phyloP scores from a whole-genome alignment of 768 basidiomycete genomes.

The Hypsizygus marmoreus region DNA sequence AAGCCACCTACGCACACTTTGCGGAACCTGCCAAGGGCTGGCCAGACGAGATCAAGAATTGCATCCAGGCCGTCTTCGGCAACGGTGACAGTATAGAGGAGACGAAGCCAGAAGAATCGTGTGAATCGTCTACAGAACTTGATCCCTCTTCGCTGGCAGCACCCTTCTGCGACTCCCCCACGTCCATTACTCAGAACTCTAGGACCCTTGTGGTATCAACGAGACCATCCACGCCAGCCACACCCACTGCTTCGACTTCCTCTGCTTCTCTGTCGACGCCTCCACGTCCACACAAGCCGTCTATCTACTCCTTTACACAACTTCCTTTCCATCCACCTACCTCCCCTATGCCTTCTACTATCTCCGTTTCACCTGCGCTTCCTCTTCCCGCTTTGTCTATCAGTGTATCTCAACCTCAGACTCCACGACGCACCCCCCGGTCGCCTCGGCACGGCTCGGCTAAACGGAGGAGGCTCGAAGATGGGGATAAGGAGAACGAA shows the following conservation, averaged over 20 bases:
- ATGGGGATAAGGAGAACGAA: conserved; percentile 62
- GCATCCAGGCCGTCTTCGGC: conserved; percentile 21
- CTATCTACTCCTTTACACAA: conserved; percentile 25
- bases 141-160: conserved; percentile 11
- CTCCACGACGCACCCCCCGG: conserved; percentile 31
- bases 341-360: conserved; percentile 1
- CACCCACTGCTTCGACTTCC: conserved; percentile 23
- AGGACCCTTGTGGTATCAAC: too few species aligned
- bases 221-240: conserved; percentile 14
- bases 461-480: conserved; percentile 37
- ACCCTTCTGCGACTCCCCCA: too few species aligned
- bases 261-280: conserved; percentile 28
- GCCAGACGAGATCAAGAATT: conserved; percentile 46
- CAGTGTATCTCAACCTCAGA: conserved; percentile 26
- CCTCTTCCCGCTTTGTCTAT: conserved; percentile 15
- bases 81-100: conserved; percentile 2
- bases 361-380: conserved; percentile 19
- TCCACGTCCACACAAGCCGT: conserved; percentile 37
- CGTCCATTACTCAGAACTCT: too few species aligned
- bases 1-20: conserved; percentile 40
- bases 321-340: conserved; percentile 24
- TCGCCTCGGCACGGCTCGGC: conserved; percentile 24
- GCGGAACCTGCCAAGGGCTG: conserved; percentile 52
- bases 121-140: too few species aligned
- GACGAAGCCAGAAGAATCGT: conserved; percentile 2